Evolutionary conservation across 208 protist species (phyloP).

Genomic region (Naegleria lovaniensis): DNA sequence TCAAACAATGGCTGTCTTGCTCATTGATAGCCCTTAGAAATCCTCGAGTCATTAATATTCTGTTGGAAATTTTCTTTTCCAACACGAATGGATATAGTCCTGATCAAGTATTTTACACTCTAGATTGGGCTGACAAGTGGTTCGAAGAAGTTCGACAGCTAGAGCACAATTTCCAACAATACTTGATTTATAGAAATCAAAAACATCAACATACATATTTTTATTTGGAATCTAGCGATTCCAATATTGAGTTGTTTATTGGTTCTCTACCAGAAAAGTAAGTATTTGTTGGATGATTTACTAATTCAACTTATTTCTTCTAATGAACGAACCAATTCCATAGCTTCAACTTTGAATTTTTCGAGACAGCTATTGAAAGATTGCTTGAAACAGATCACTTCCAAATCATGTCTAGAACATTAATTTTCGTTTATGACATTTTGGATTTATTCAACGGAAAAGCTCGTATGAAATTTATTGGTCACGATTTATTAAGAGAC

Average conservation of each 20-base stretch:
- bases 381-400: not conserved
- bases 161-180: not conserved
- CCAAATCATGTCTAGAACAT: constrained; percentile 19
- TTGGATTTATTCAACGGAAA: constrained; percentile 17
- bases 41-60: not conserved
- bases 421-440: constrained; percentile 22
- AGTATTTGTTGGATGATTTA: not conserved
- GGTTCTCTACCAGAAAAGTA: not conserved
- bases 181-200: not conserved
- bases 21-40: not conserved
- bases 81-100: constrained; percentile 3
- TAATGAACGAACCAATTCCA: not conserved
- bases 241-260: constrained; percentile 21
- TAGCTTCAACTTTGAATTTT: constrained; percentile 15
- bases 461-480: not conserved
- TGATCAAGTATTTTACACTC: constrained; percentile 23
- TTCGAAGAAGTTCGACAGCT: not conserved
- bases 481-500: not conserved
- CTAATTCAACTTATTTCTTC: too few relatives aligned
- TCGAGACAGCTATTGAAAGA: not conserved
- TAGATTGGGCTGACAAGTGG: constrained; percentile 11
- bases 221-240: not conserved
- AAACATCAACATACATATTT: not conserved
- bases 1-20: constrained; percentile 1
- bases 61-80: not conserved